Evolutionary conservation across 192 early-diverging fungal species (phyloP).

Genomic region (Podila epigama): DNA sequence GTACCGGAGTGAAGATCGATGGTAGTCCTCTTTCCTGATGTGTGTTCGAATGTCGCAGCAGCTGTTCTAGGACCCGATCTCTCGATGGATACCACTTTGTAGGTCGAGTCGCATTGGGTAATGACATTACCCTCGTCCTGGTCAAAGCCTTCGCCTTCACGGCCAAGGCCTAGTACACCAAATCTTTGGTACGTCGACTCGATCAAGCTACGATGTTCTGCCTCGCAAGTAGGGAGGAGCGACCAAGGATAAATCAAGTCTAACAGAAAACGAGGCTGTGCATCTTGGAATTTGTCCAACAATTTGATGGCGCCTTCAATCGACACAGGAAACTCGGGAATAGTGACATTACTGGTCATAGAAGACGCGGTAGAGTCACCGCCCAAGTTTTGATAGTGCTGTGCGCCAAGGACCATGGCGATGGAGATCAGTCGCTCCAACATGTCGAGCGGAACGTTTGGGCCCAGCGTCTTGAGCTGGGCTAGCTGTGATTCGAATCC

Average conservation of each 20-base stretch:
- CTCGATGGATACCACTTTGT: conserved; percentile 48
- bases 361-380: conserved; percentile 33
- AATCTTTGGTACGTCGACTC: conserved; percentile 68
- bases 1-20: conserved; percentile 52
- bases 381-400: conserved; percentile 44
- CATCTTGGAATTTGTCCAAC: conserved; percentile 50
- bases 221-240: conserved; percentile 62
- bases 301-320: conserved; percentile 57
- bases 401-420: conserved; percentile 59
- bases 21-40: conserved; percentile 36
- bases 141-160: conserved; percentile 49
- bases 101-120: conserved; percentile 56
- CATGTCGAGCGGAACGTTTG: conserved; percentile 51
- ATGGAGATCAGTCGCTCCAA: conserved; percentile 64
- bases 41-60: conserved; percentile 39
- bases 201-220: conserved; percentile 64
- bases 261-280: conserved; percentile 59
- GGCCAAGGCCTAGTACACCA: conserved; percentile 55
- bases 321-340: conserved; percentile 70
- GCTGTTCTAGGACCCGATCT: conserved; percentile 13
- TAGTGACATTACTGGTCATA: conserved; percentile 48
- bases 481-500: conserved; percentile 59
- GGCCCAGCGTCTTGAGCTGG: conserved; percentile 53
- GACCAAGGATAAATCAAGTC: conserved; percentile 70
- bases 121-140: conserved; percentile 26